Evolutionary conservation across 768 basidiomycete species (phyloP).

Genomic region (Pisolithus microcarpus): DNA sequence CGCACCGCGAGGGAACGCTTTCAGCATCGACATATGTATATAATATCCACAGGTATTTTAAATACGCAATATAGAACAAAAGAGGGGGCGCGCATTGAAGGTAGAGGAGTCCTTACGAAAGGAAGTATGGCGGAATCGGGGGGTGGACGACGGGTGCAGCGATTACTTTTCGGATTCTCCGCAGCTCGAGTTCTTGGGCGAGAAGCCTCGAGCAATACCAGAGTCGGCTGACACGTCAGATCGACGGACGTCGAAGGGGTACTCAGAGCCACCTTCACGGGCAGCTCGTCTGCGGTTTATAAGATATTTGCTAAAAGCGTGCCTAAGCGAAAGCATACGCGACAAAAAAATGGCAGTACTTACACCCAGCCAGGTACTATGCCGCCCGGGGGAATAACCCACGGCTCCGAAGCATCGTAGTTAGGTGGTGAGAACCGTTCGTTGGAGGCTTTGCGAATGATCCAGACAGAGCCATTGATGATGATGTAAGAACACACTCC

Average conservation of each 20-base stretch:
- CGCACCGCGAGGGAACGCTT: background rate
- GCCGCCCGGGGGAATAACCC: slow-evolving; percentile 66
- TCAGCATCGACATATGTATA: background rate
- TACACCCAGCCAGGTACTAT: slow-evolving; percentile 66
- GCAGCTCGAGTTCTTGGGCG: slow-evolving; percentile 22
- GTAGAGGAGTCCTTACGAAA: slow-evolving; percentile 3
- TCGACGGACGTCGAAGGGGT: slow-evolving; percentile 24
- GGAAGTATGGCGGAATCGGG: background rate
- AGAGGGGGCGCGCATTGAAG: slow-evolving; percentile 12
- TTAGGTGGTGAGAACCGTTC: slow-evolving; percentile 59
- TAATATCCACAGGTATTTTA: background rate
- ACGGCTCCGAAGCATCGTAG: slow-evolving; percentile 57
- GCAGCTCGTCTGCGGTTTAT: slow-evolving; percentile 4
- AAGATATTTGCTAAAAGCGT: slow-evolving; percentile 21
- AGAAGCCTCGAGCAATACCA: slow-evolving; percentile 18
- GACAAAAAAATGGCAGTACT: slow-evolving; percentile 15
- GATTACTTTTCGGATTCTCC: slow-evolving; percentile 22
- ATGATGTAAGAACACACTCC: slow-evolving; percentile 66
- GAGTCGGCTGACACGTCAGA: slow-evolving; percentile 29
- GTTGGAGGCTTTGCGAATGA: slow-evolving; percentile 46
- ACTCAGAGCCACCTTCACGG: slow-evolving; percentile 16
- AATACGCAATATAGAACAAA: slow-evolving; percentile 25
- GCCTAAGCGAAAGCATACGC: background rate
- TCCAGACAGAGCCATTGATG: slow-evolving; percentile 63
- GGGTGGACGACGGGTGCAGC: no score